Conservation (phyloP, 2,329 filamentous ascomycete genomes). For the Neoascochyta sp. region DNA sequence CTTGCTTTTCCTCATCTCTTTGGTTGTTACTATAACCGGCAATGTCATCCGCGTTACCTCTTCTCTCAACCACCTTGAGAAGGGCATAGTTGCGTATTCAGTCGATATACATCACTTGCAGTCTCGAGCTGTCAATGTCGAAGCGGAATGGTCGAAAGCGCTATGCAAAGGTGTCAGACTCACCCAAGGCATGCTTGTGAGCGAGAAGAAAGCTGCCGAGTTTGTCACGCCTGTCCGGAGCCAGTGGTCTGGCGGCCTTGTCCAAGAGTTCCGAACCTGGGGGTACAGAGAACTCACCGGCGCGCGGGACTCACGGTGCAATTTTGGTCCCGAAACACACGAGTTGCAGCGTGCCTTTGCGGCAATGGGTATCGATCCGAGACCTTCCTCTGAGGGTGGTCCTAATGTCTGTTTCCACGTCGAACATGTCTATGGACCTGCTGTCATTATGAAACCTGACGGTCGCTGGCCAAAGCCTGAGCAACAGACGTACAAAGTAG, state of each 20-base stretch:
- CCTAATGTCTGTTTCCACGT: conserved; percentile 12
- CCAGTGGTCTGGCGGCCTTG: conserved; percentile 7
- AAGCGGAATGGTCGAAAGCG: conserved; percentile 2
- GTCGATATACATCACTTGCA: not conserved
- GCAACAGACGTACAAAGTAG: conserved; percentile 15
- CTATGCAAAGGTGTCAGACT: conserved; percentile 10
- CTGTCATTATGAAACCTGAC: conserved; percentile 4
- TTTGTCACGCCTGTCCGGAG: conserved; percentile 9
- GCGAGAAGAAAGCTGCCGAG: conserved; percentile 1
- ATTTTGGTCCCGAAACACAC: conserved; percentile 4
- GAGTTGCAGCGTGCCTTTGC: conserved; percentile 5
- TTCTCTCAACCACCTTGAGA: no score
- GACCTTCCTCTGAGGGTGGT: conserved; percentile 5
- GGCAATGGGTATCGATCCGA: conserved; percentile 7
- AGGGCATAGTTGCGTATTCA: no score
- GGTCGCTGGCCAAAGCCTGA: conserved; percentile 4
- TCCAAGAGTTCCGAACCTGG: conserved; percentile 7
- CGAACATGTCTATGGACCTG: conserved; percentile 10
- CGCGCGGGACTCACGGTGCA: conserved; percentile 5
- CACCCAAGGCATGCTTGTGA: conserved; percentile 3
- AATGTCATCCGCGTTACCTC: no score
- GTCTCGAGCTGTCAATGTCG: not conserved
- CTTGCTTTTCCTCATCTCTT: no score
- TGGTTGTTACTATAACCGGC: no score
- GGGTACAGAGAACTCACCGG: conserved; percentile 8